Evolutionary conservation across 176 grass and related monocot genomes (phyloP).

Genomic region (Puya raimondii): DNA sequence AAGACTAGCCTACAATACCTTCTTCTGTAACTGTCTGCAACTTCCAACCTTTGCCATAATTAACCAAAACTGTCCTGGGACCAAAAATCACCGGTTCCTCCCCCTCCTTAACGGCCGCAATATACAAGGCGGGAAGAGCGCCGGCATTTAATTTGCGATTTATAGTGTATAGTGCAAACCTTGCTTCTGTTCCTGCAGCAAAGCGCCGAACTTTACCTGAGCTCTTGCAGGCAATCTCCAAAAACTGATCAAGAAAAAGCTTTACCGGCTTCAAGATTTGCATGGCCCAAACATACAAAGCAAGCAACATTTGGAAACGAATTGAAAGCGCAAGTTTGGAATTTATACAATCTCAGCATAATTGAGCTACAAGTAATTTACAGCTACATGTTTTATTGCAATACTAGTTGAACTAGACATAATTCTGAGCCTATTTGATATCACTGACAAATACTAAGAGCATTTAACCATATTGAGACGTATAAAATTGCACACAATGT

Average conservation of each 20-base stretch:
- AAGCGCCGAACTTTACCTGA: constrained; percentile 68
- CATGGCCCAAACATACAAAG: too few relatives aligned
- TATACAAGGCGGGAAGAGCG: constrained; percentile 43
- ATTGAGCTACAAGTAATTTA: too few relatives aligned
- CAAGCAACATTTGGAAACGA: too few relatives aligned
- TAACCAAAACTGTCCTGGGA: constrained; percentile 50
- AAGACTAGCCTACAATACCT: constrained; percentile 10
- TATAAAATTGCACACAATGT: too few relatives aligned
- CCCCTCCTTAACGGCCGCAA: constrained; percentile 67
- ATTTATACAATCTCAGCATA: too few relatives aligned
- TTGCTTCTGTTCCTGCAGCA: constrained; percentile 55
- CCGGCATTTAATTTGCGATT: constrained; percentile 56
- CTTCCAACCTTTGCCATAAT: constrained; percentile 64
- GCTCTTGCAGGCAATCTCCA: constrained; percentile 75
- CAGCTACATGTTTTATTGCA: too few relatives aligned
- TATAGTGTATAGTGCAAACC: constrained; percentile 54
- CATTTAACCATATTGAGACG: too few relatives aligned
- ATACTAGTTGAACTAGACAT: too few relatives aligned
- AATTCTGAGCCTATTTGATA: too few relatives aligned
- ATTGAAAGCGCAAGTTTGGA: too few relatives aligned
- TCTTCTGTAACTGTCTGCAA: constrained; percentile 62
- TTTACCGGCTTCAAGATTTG: neutral
- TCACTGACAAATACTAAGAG: too few relatives aligned
- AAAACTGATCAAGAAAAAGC: constrained; percentile 37
- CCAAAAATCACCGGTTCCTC: constrained; percentile 81